phyloP scores from a whole-genome alignment of 805 yeast genomes.

The Cyberlindnera xishuangbannaensis region DNA sequence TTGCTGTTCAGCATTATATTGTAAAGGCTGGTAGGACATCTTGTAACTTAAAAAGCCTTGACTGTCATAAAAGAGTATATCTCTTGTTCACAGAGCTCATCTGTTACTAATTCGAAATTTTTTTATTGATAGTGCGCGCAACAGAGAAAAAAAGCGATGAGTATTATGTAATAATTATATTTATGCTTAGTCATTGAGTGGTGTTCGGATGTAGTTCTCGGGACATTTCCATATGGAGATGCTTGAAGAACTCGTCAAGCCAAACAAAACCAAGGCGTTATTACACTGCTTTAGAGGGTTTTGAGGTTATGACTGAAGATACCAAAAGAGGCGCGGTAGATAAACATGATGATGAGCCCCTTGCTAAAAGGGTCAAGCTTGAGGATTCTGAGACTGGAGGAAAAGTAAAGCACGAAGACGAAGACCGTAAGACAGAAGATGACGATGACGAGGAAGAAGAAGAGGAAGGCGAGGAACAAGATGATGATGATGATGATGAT shows the following conservation, averaged over 20 bases:
- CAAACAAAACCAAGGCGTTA: background rate
- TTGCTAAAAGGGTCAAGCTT: slow-evolving; percentile 18
- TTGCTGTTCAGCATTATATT: slow-evolving; percentile 29
- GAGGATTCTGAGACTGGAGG: slow-evolving; percentile 12
- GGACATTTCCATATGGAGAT: background rate
- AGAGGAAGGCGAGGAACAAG: slow-evolving; percentile 22
- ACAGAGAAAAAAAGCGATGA: no score
- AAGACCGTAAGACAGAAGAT: slow-evolving; percentile 23
- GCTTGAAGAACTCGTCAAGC: background rate
- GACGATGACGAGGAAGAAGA: slow-evolving; percentile 22
- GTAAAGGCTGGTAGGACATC: slow-evolving; percentile 35
- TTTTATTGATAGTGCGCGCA: background rate
- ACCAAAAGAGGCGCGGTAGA: slow-evolving; percentile 14
- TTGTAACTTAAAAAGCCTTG: no score
- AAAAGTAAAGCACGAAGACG: slow-evolving; percentile 16
- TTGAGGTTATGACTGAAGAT: slow-evolving; percentile 13
- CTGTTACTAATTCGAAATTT: no score
- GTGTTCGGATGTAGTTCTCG: background rate
- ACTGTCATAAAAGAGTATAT: no score
- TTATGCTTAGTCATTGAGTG: background rate
- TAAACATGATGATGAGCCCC: slow-evolving; percentile 25
- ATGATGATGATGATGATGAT: slow-evolving; percentile 23
- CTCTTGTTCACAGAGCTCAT: no score
- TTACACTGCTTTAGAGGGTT: no score
- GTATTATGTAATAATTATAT: no score